These are phyloP conservation scores for Claviceps lovelessii DNA, from an alignment of 2,329 filamentous ascomycete genomes.

Conservation along the genomic window DNA sequence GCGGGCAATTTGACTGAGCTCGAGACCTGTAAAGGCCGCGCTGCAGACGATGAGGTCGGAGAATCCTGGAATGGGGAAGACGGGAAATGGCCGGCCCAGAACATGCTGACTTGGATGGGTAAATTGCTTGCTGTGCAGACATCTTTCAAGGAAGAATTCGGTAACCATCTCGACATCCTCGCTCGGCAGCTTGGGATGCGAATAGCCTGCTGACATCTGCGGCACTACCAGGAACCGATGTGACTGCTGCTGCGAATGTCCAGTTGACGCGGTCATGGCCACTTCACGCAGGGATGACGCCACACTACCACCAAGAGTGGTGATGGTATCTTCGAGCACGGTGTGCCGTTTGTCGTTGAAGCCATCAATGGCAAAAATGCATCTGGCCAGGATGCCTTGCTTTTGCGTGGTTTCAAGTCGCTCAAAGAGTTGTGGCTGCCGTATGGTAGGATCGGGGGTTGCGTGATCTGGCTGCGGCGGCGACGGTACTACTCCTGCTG, in stretches of 20 bases:
- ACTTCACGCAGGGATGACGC: conserved; percentile 29
- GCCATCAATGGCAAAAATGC: conserved; percentile 45
- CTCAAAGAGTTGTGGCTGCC: conserved; percentile 1
- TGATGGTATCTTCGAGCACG: conserved; percentile 32
- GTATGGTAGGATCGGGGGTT: conserved; percentile 4
- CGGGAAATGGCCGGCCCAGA: conserved; percentile 61
- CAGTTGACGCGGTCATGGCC: conserved; percentile 14
- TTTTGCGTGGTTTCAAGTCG: conserved; percentile 1
- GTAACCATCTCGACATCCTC: conserved; percentile 47
- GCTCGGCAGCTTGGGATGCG: conserved; percentile 25
- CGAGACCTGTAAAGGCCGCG: conserved; percentile 70
- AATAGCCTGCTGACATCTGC: conserved; percentile 32
- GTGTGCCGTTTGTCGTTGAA: conserved; percentile 39
- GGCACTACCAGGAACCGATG: conserved; percentile 41
- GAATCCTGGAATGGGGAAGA: conserved; percentile 58
- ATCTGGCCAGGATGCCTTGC: conserved; percentile 37
- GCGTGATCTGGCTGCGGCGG: neutral
- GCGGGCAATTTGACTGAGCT: conserved; percentile 72
- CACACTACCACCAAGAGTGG: conserved; percentile 32
- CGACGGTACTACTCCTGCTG: neutral
- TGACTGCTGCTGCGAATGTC: conserved; percentile 12
- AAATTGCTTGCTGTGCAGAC: conserved; percentile 61
- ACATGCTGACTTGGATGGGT: conserved; percentile 55
- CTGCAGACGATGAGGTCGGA: conserved; percentile 58
- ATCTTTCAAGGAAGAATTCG: conserved; percentile 87